Conservation (phyloP, 1,284 basidiomycete species). For the Paramarasmius palmivorus region DNA sequence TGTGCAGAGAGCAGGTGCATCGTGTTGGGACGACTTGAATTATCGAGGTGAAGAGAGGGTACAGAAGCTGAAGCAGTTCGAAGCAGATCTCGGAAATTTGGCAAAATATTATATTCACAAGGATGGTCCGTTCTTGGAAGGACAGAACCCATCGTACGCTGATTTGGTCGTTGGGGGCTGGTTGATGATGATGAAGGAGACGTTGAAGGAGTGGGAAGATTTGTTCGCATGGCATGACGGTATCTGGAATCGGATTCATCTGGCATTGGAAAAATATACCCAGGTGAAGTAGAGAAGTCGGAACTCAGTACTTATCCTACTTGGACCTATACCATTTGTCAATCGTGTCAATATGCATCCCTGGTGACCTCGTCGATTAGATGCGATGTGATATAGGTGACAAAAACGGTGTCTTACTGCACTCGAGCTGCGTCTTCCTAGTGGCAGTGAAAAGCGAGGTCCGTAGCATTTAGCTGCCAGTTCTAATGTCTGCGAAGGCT, state of each 20-base stretch:
- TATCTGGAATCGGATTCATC: neutral
- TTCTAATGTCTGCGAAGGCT: too few species aligned
- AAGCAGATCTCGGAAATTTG: neutral
- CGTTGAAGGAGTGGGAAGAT: constrained; percentile 4
- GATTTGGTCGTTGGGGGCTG: constrained; percentile 3
- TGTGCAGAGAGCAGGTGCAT: constrained; percentile 10
- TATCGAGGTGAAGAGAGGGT: constrained; percentile 2
- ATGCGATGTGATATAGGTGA: too few species aligned
- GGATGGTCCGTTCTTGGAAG: neutral
- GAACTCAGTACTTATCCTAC: too few species aligned
- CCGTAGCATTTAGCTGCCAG: too few species aligned
- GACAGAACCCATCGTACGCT: neutral
- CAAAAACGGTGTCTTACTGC: too few species aligned
- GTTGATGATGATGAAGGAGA: neutral
- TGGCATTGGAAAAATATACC: constrained; percentile 1
- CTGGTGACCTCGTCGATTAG: too few species aligned
- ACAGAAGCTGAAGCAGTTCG: neutral
- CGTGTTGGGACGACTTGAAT: neutral
- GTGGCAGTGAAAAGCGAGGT: too few species aligned
- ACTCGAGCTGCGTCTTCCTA: too few species aligned
- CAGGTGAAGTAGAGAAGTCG: constrained; percentile 5
- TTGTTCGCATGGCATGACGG: constrained; percentile 4
- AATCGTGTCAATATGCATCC: too few species aligned
- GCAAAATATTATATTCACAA: neutral
- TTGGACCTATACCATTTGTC: too few species aligned